Evolutionary conservation across 257 asterid genomes (phyloP), one percentile per base, ranked within the genome.

Genomic region (Thymus quinquecostatus): DNA sequence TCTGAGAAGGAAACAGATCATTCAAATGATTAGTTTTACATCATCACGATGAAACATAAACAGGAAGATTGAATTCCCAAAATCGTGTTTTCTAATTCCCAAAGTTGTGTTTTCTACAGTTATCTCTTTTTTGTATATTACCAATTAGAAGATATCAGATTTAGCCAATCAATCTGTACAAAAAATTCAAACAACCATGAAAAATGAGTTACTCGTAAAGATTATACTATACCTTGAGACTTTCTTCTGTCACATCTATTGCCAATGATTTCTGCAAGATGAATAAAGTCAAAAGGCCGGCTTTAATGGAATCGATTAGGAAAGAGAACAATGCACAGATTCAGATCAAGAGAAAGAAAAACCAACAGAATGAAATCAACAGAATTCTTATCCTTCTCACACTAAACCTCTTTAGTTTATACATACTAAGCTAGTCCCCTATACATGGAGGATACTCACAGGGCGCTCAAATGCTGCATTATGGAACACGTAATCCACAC

Each of bases 381-480:
- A 59, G 36, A 70, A 5, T 47, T 70, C 66, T 49, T 47, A 43
- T 21, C 9, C 61, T 14, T 27, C 54, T 48, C 36, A 62, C 6
- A 28, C 29, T 36, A 10, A 60, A 50, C 54, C 40, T 33, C 14
- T 8, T 68, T 41, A 56, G 11, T 50, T 28, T 38, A 51, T 47
- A 27, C 27, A 54, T 55, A 28, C 11, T 56, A 10, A 36, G 29
- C n/a, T 50, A 34, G 38, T 2, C 38, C 38, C 38, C 47, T 41
- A 41, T 5, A 21, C 47, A 41, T 34, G 38, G 38, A 34, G 38
- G 55, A 61, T 50, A 84, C 98, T 85, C 79, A 94, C 99, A 76
- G 98, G 97, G 43, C 99, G 97, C 78, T 94, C 98, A 80, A 68
- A 91, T 60, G 99, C 99, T 78, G 99, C 99, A 88, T 91, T 94